Percentiles rank a stretch among this genome's conserved stretches.
phyloP scores from a whole-genome alignment of 495 filamentous ascomycete species.

The Penicillium salamii region DNA sequence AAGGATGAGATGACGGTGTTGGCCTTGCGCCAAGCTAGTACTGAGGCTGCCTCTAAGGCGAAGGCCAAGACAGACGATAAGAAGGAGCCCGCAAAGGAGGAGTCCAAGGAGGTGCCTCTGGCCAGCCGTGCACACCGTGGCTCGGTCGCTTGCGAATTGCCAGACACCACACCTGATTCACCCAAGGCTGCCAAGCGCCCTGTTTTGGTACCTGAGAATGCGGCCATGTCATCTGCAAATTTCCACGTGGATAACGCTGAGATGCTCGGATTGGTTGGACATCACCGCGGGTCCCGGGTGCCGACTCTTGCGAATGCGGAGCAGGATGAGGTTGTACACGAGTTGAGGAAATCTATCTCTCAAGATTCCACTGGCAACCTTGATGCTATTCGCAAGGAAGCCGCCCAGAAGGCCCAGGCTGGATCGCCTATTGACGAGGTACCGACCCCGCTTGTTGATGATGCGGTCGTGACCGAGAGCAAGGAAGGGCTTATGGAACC shows the following conservation, averaged over 20 bases:
- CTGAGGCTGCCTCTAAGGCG: slow-evolving; percentile 67
- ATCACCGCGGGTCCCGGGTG: slow-evolving; percentile 46
- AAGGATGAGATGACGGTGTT: slow-evolving; percentile 43
- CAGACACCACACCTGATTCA: slow-evolving; percentile 30
- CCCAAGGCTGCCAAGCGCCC: slow-evolving; percentile 30
- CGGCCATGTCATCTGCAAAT: slow-evolving; percentile 43
- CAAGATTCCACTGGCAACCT: slow-evolving; percentile 15
- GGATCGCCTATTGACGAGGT: slow-evolving; percentile 21
- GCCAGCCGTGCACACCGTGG: slow-evolving; percentile 12
- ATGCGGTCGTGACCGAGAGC: not conserved
- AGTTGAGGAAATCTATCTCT: slow-evolving; percentile 40
- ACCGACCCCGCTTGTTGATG: slow-evolving; percentile 2
- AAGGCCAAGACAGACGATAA: slow-evolving; percentile 30
- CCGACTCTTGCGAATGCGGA: slow-evolving; percentile 35
- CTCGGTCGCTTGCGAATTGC: slow-evolving; percentile 35
- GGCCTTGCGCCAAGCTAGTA: slow-evolving; percentile 62
- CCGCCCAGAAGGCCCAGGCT: slow-evolving; percentile 14
- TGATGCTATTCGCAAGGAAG: slow-evolving; percentile 29
- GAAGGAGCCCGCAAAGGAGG: slow-evolving; percentile 14
- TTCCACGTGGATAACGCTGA: slow-evolving; percentile 44
- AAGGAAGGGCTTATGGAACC: slow-evolving; percentile 13
- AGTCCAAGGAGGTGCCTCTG: slow-evolving; percentile 10
- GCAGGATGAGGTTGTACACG: slow-evolving; percentile 34
- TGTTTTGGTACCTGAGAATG: slow-evolving; percentile 37
- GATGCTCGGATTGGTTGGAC: slow-evolving; percentile 36